phyloP scores from a whole-genome alignment of 768 basidiomycete genomes.

The Collybia sp. region DNA sequence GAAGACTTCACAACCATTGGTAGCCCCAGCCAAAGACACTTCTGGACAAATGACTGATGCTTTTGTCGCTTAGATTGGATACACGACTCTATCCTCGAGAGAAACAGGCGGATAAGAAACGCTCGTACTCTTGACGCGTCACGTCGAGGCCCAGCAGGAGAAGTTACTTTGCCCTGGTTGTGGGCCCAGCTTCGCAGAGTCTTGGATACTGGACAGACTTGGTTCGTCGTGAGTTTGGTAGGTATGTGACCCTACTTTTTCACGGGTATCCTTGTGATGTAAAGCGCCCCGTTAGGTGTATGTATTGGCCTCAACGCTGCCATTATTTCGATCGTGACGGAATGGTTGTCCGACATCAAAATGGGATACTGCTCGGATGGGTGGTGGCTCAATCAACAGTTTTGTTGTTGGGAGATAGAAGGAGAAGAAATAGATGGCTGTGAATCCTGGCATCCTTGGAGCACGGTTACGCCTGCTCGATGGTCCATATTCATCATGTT shows the following conservation, averaged over 20 bases:
- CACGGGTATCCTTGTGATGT: not conserved
- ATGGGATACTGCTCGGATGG: conserved; percentile 95
- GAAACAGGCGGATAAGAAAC: conserved; percentile 69
- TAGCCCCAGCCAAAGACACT: conserved; percentile 19
- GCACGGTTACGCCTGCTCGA: conserved; percentile 58
- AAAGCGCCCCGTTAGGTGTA: conserved; percentile 48
- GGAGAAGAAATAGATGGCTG: conserved; percentile 75
- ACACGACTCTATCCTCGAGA: conserved; percentile 88
- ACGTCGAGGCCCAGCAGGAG: conserved; percentile 42
- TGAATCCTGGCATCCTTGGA: conserved; percentile 92
- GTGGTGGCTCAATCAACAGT: conserved; percentile 98
- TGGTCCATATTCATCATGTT: conserved; percentile 88
- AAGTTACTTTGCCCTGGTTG: conserved; percentile 50
- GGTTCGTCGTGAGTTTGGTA: conserved; percentile 88
- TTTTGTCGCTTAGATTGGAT: conserved; percentile 75
- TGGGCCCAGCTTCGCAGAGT: conserved; percentile 58
- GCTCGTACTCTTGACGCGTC: conserved; percentile 39
- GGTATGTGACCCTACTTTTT: conserved; percentile 39
- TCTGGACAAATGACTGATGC: conserved; percentile 7
- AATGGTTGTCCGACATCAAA: conserved; percentile 97
- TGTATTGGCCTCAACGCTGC: conserved; percentile 94
- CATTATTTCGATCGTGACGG: conserved; percentile 89
- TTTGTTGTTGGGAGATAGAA: conserved; percentile 98
- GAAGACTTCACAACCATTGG: conserved; percentile 96
- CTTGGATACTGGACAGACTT: conserved; percentile 75